A percentile compares a stretch with the other conserved stretches of the same genome.
These are phyloP conservation scores for Cutaneotrichosporon mucoides DNA, from an alignment of 1,284 basidiomycete genomes.

Conservation along the genomic window DNA sequence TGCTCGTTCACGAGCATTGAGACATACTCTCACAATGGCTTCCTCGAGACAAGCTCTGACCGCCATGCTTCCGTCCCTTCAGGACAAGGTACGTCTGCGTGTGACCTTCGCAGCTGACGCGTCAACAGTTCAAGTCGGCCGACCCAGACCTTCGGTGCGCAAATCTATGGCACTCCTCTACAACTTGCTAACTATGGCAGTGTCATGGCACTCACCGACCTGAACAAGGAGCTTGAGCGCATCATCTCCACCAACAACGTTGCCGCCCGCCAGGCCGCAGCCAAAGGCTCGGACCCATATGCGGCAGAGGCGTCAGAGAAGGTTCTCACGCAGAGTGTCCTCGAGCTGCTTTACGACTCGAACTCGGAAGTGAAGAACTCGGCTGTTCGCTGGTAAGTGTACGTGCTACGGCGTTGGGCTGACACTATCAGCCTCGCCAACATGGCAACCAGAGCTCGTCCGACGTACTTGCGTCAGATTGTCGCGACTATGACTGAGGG, in stretches of 20 bases:
- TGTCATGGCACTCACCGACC: constrained; percentile 90
- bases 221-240: constrained; percentile 77
- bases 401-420: neutral
- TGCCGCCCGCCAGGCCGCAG: neutral
- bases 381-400: constrained; percentile 78
- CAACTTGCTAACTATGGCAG: constrained; percentile 50
- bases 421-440: constrained; percentile 24
- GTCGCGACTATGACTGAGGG: constrained; percentile 59
- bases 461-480: constrained; percentile 75
- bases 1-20: neutral
- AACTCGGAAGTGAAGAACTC: constrained; percentile 98
- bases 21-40: constrained; percentile 9
- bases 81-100: constrained; percentile 16
- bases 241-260: constrained; percentile 51
- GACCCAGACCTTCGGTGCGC: constrained; percentile 42
- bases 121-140: constrained; percentile 36
- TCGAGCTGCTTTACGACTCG: constrained; percentile 81
- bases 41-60: constrained; percentile 10
- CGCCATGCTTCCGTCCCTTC: constrained; percentile 17
- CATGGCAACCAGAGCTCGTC: constrained; percentile 35
- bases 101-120: neutral
- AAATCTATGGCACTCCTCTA: neutral
- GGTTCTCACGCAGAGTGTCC: constrained; percentile 72
- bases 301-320: constrained; percentile 78
- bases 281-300: constrained; percentile 12